These are phyloP conservation scores for Myxozyma neotropica DNA, from an alignment of 805 yeast species.

Conservation along the genomic window DNA sequence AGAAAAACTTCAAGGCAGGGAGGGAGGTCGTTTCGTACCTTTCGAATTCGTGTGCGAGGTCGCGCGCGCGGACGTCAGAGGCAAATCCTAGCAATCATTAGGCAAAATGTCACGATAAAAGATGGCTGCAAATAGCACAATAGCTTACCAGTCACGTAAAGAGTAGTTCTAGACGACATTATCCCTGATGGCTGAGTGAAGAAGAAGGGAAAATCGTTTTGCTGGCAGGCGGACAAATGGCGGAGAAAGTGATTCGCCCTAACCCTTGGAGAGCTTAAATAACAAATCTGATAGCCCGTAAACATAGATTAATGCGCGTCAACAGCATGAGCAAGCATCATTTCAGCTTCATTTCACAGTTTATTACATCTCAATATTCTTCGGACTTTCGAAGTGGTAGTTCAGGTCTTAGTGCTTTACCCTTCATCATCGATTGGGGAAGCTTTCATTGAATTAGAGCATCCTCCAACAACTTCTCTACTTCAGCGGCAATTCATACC, in stretches of 20 bases:
- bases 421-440: too few species aligned
- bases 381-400: too few species aligned
- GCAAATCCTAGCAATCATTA: constrained; percentile 33
- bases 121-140: background rate
- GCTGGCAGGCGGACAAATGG: background rate
- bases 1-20: background rate
- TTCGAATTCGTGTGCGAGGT: constrained; percentile 41
- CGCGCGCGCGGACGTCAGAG: constrained; percentile 39
- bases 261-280: background rate
- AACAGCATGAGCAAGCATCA: too few species aligned
- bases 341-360: too few species aligned
- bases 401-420: too few species aligned
- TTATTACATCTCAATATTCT: too few species aligned
- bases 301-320: too few species aligned
- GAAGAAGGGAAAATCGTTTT: background rate
- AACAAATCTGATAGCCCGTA: too few species aligned
- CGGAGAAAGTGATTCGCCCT: background rate
- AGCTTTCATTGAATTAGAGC: too few species aligned
- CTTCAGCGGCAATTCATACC: too few species aligned
- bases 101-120: background rate
- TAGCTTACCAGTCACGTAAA: constrained; percentile 35
- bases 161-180: constrained; percentile 35
- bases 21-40: constrained; percentile 31
- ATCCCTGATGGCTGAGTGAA: background rate
- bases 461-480: too few species aligned